Base-by-base conservation (phyloP, 2,329 filamentous ascomycete species). In the Verruconis gallopava region DNA sequence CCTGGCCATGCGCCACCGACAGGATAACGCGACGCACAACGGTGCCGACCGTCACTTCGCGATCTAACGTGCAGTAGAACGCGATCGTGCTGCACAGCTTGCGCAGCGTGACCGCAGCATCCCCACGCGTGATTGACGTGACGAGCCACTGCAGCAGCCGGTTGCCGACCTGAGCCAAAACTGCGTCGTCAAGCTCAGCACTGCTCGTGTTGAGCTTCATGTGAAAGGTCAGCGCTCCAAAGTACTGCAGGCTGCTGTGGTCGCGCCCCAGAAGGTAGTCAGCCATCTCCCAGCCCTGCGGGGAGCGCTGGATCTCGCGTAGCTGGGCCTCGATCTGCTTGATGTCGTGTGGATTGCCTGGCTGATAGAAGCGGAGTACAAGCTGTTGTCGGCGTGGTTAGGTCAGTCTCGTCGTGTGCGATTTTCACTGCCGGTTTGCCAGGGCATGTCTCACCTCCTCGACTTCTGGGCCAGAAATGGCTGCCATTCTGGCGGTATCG, bases 181-280 rank as follows among this genome's bases (percentile, higher is more conserved):
- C 28, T 22, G 19, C 21, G 21, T 38, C 41, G 15, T 38, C 13
- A 21, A 43, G 25, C 17, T 17, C 34, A 18, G 17, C 33, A 17
- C 18, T 43, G 20, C 18, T 85, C n/a, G 79, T 81, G 57, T 96
- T 95, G 45, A 96, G 75, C 63, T 96, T 98, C 52, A 96, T 77
- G 39, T 85, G 93, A 50, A 95, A 81, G 0, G 89, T 96, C 45
- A 95, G 70, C 21, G 88, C 89, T 12, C 85, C 91, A 56, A 93
- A 94, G 62, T 96, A 96, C 49, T 82, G 81, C 50, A 91, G 76
- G 52, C 88, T 80, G 46, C 81, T 73, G 50, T 84, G 77, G 17
- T 73, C 65, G 46, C 75, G 77, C 39, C 67, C 67, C 9, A 95
- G 66, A 12, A 96, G 68, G 40, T 76, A 75, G 54, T 89, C 79